These are phyloP conservation scores for Linderniella brevidens DNA, from an alignment of 257 asterid species.

Conservation along the genomic window DNA sequence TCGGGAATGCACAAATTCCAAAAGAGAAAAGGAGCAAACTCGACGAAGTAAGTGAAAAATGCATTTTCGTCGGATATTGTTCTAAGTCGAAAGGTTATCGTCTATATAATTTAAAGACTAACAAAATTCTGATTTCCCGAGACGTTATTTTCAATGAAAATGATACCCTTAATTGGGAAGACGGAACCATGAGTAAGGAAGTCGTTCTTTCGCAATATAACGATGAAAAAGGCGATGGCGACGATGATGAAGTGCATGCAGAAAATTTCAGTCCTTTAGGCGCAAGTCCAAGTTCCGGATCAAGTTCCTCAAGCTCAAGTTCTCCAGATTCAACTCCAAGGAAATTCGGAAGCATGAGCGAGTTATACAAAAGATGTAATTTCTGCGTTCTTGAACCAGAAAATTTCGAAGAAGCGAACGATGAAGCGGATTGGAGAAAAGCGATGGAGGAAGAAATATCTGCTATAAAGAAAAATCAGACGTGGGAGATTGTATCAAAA, in stretches of 20 bases:
- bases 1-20: constrained; percentile 2
- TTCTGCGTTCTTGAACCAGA: neutral
- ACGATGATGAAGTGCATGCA: neutral
- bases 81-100: constrained; percentile 6
- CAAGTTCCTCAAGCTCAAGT: neutral
- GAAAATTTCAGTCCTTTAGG: neutral
- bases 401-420: neutral
- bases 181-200: neutral
- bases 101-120: neutral
- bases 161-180: constrained; percentile 1
- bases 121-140: neutral
- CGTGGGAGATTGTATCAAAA: neutral
- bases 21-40: neutral
- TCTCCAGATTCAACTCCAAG: constrained; percentile 4
- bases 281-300: neutral
- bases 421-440: neutral
- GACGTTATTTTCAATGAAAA: neutral
- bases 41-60: constrained; percentile 2
- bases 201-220: neutral
- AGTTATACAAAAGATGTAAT: neutral
- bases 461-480: constrained; percentile 2
- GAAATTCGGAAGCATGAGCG: neutral
- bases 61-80: neutral
- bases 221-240: neutral
- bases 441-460: constrained; percentile 4